Percentiles rank a stretch among this genome's conserved stretches.
phyloP scores from a whole-genome alignment of 768 basidiomycete genomes.

The Lanmaoa pseudosensibilis region DNA sequence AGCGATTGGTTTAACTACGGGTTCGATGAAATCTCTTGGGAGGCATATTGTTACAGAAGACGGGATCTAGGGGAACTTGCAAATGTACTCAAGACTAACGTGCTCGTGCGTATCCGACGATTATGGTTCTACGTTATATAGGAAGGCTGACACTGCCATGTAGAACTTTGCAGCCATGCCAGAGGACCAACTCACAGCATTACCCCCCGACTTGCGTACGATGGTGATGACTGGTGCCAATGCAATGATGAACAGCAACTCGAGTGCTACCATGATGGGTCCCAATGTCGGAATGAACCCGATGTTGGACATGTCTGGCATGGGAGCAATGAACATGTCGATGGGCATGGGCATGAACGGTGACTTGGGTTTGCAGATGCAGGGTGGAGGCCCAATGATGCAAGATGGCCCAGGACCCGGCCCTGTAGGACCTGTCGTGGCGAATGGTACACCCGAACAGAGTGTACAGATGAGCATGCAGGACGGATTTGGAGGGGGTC shows the following conservation, averaged over 20 bases:
- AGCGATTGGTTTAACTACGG: constrained; percentile 99
- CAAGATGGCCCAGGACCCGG: constrained; percentile 43
- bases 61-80: constrained; percentile 80
- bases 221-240: constrained; percentile 87
- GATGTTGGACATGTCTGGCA: constrained; percentile 80
- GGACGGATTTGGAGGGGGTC: constrained; percentile 41
- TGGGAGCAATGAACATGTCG: constrained; percentile 56
- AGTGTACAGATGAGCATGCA: constrained; percentile 42
- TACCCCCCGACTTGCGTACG: constrained; percentile 79
- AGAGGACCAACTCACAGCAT: constrained; percentile 74
- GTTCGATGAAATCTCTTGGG: constrained; percentile 96
- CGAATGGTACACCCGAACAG: constrained; percentile 40
- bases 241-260: constrained; percentile 69
- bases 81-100: constrained; percentile 76
- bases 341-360: constrained; percentile 62
- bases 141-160: constrained; percentile 3
- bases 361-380: constrained; percentile 60
- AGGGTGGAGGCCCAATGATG: constrained; percentile 53
- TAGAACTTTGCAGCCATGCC: constrained; percentile 82
- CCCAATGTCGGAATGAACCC: constrained; percentile 51
- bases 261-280: constrained; percentile 57
- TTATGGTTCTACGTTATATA: neutral
- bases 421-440: constrained; percentile 34
- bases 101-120: constrained; percentile 56
- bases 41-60: constrained; percentile 84